These are phyloP conservation scores for Rhizopus delemar DNA, from an alignment of 371 early-diverging fungal genomes.

Conservation along the genomic window DNA sequence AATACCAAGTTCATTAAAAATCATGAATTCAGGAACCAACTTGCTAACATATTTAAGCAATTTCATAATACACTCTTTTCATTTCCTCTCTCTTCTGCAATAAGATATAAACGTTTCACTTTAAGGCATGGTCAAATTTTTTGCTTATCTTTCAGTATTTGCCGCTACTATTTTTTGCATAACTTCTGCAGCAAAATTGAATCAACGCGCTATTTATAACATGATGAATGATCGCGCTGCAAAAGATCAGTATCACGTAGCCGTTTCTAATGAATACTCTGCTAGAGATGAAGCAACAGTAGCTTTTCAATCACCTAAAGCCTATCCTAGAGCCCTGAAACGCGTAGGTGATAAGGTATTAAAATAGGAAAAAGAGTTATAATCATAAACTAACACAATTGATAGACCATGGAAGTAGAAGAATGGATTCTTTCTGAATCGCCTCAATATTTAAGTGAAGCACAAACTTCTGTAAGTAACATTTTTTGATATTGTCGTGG, in stretches of 20 bases:
- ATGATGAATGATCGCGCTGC: background rate
- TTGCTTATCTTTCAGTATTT: constrained; percentile 9
- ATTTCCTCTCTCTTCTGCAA: background rate
- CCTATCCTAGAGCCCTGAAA: background rate
- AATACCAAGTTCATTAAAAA: background rate
- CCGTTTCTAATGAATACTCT: constrained; percentile 9
- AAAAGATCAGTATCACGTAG: constrained; percentile 3
- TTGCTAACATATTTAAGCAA: background rate
- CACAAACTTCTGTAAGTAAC: background rate
- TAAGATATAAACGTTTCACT: background rate
- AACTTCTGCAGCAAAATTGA: constrained; percentile 2
- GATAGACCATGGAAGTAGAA: background rate
- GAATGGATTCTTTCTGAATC: constrained; percentile 4
- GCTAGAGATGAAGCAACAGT: background rate
- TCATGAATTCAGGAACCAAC: constrained; percentile 1
- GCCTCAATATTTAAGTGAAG: background rate
- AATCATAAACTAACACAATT: background rate
- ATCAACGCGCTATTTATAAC: constrained; percentile 5
- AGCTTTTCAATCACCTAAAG: background rate
- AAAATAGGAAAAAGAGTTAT: background rate
- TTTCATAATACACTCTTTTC: background rate
- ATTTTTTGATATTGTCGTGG: background rate
- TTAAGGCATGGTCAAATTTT: background rate
- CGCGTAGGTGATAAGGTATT: background rate
- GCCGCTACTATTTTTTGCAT: constrained; percentile 5